Percentiles rank a stretch among this genome's conserved stretches.
Conservation (phyloP, 2,329 filamentous ascomycete genomes). For the Trichoderma polysporum region DNA sequence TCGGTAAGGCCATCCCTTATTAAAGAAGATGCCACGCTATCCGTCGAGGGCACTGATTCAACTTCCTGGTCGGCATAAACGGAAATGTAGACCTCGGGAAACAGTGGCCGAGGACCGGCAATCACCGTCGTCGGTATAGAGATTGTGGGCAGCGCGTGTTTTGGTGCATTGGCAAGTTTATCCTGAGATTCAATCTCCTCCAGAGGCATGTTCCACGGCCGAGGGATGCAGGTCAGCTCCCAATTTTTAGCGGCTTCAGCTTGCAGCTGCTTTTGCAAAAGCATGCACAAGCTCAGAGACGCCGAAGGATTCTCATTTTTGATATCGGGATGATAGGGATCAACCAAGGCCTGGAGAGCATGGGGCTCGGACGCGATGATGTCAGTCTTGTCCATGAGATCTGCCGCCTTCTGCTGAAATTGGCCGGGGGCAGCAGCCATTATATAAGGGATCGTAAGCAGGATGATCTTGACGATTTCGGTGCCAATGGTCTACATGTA, state of each 20-base stretch:
- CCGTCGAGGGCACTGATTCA: conserved; percentile 78
- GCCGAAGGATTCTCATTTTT: conserved; percentile 63
- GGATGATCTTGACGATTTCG: conserved; percentile 94
- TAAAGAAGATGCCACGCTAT: conserved; percentile 75
- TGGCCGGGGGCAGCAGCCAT: conserved; percentile 71
- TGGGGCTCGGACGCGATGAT: conserved; percentile 90
- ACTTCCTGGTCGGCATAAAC: conserved; percentile 86
- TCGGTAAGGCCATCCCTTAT: conserved; percentile 84
- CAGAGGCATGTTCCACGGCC: conserved; percentile 64
- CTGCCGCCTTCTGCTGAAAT: conserved; percentile 70
- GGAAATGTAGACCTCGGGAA: conserved; percentile 92
- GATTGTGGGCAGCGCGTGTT: conserved; percentile 76
- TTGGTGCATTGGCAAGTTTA: conserved; percentile 60
- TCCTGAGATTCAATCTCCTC: conserved; percentile 60
- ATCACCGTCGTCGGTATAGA: conserved; percentile 72
- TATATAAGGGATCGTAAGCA: conserved; percentile 89
- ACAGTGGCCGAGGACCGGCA: conserved; percentile 72
- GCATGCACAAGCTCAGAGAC: conserved; percentile 67
- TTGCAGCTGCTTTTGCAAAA: conserved; percentile 85
- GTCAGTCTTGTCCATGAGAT: conserved; percentile 88
- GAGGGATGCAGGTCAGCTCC: conserved; percentile 68
- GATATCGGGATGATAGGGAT: conserved; percentile 72
- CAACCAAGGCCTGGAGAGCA: conserved; percentile 78
- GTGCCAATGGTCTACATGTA: conserved; percentile 61
- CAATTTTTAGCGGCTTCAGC: conserved; percentile 72